Base-by-base conservation (phyloP, 2,329 filamentous ascomycete species). In the Fusarium sp. region DNA sequence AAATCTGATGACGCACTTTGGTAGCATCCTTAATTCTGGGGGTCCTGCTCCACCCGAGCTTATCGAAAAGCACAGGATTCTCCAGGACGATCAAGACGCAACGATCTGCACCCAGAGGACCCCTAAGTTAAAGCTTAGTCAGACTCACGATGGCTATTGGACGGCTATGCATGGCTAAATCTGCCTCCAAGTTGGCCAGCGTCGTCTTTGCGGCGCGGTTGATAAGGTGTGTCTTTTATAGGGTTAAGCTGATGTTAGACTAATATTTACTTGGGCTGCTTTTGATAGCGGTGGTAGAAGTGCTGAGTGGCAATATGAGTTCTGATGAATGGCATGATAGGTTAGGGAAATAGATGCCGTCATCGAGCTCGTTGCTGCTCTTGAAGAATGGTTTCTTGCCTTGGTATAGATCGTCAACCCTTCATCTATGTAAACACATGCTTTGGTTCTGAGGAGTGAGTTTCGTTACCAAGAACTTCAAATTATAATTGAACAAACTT, bases 101-200 rank as follows among this genome's bases (percentile, higher is more conserved):
- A 45, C 9, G 20, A 64, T 44, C 45, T 34, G 6, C 18, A 16
- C 20, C 1, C 3, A 2, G 13, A n/a, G 4, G 30, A 20, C 31
- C 18, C 26, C 20, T 30, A 12, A 44, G 12, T 4, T 1, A 16
- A 9, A 18, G n/a, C 4, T 13, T 57, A 2, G 31, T 42, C 13
- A 40, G 41, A 38, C 8, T 2, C 1, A 4, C 8, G 3, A 7
- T 0, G 45, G 1, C 33, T 3, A 64, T 65, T 68, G 64, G 64
- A 4, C n/a, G 64, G 65, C 2, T 60, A 45, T 68, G 38, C 52
- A 30, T 4, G 64, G 58, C 4, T 68, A 68, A 68, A 64, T 41
- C 2, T 38, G 8, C 1, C 1, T 50, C 33, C 31, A 49, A 1
- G 5, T 41, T 12, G 28, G 20, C 11, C 18, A 31, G 9, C 53